phyloP scores from a whole-genome alignment of 192 early-diverging fungal genomes.

The Funneliformis mosseae region DNA sequence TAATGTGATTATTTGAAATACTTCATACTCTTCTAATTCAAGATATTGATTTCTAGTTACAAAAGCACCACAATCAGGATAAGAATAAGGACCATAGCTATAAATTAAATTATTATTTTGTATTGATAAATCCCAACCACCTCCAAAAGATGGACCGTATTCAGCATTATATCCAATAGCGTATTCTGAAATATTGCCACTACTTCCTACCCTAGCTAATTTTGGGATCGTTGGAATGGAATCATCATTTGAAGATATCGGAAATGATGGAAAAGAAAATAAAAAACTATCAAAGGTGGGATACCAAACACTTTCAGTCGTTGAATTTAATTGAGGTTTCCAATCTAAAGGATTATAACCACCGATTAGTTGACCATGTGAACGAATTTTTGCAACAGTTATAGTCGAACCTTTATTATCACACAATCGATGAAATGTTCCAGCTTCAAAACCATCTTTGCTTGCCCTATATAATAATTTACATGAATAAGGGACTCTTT shows the following conservation, averaged over 20 bases:
- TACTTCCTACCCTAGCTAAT: background rate
- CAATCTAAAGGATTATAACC: conserved; percentile 24
- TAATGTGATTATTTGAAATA: background rate
- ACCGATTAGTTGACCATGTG: background rate
- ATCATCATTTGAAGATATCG: background rate
- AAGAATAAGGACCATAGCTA: background rate
- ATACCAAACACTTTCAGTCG: background rate
- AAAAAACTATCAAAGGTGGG: conserved; percentile 1
- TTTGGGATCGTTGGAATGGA: background rate
- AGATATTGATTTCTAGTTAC: background rate
- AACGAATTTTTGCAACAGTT: background rate
- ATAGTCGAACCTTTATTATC: conserved; percentile 12
- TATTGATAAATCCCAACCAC: conserved; percentile 15
- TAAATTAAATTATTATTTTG: background rate
- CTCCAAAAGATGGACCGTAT: conserved; percentile 12
- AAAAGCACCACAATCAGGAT: background rate
- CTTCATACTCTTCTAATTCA: conserved; percentile 20
- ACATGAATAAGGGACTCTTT: background rate
- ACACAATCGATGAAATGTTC: conserved; percentile 6
- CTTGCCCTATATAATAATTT: conserved; percentile 15
- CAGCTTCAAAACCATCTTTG: background rate
- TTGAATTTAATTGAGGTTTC: background rate
- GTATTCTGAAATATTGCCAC: background rate
- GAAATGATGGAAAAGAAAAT: background rate
- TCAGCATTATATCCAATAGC: background rate